Base-by-base conservation (phyloP, 108 stramenopile genomes). In the Skeletonema tropicum region DNA sequence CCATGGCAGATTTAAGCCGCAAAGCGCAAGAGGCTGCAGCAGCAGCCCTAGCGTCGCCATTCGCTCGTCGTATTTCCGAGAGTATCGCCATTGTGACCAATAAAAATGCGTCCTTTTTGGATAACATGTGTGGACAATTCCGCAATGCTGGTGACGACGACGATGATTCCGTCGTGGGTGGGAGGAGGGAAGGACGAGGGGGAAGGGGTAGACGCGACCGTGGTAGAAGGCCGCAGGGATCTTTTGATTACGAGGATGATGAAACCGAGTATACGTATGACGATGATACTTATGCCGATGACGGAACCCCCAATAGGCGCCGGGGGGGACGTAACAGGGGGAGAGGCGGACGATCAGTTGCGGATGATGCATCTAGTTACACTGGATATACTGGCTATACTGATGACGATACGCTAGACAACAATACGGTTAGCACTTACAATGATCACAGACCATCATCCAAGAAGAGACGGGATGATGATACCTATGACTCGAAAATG, bases 61-160 rank as follows among this genome's bases (percentile, higher is more conserved):
- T 61, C 31, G 33, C 30, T 33, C 55, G 57, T 36, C 35, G 38
- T 11, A 36, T 69, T 3, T 19, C 57, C 36, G 69, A 60, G 29
- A 39, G 21, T 10, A 41, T 70, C 14, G 10, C 29, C 14, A 41
- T 21, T 30, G 48, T 61, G 4, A 60, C 55, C 60, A 52, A 58
- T 21, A 32, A 38, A 29, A 48, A 3, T 62, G 68, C 60, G 32
- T 17, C 73, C 5, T 81, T 74, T 65, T 35, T 81, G 39, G 80
- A 81, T 48, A 81, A 55, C 62, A 74, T 81, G 80, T 81, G 80
- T 70, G 80, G 80, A 23, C 80, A 68, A 48, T 65, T 70, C 11
- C 61, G 76, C 33, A 60, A 73, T 5, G 60, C 48, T 17, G 64
- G 38, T 19, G 58, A 63, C 14, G 73, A 70, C 21, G 69, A 70